Evolutionary conservation across 2,329 filamentous ascomycete genomes (phyloP).

Genomic region (Ophiocordyceps camponoti-rufipedis): DNA sequence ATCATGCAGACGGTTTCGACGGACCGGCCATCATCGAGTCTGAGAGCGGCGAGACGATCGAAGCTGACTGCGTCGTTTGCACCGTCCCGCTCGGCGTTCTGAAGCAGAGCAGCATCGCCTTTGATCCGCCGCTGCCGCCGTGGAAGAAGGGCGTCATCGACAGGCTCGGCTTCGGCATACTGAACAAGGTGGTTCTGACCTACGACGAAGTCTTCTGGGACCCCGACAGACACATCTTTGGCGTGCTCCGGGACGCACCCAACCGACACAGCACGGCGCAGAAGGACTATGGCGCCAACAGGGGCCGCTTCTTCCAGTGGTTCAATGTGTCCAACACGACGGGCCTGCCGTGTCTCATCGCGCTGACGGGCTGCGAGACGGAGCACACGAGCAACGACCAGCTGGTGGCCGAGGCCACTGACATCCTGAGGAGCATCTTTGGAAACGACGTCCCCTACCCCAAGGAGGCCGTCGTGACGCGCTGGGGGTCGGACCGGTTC

Average conservation of each 20-base stretch:
- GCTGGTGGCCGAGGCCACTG: constrained; percentile 64
- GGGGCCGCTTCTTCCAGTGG: constrained; percentile 94
- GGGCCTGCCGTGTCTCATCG: constrained; percentile 73
- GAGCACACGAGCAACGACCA: constrained; percentile 59
- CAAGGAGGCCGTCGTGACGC: constrained; percentile 71
- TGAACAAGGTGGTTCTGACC: constrained; percentile 90
- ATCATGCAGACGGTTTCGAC: constrained; percentile 29
- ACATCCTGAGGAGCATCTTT: constrained; percentile 62
- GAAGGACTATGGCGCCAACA: constrained; percentile 56
- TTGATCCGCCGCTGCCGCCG: constrained; percentile 72
- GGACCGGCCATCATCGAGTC: constrained; percentile 48
- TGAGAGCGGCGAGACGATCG: constrained; percentile 55
- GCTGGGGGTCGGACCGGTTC: constrained; percentile 83
- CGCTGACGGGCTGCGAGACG: constrained; percentile 76
- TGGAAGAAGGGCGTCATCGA: constrained; percentile 72
- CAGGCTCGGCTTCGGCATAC: constrained; percentile 75
- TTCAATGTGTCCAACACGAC: constrained; percentile 89
- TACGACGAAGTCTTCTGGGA: constrained; percentile 91
- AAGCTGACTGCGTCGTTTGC: constrained; percentile 81
- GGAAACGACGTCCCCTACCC: constrained; percentile 54
- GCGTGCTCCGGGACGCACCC: constrained; percentile 60
- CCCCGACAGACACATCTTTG: constrained; percentile 77
- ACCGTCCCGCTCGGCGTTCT: constrained; percentile 83
- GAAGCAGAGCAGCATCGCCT: constrained; percentile 66
- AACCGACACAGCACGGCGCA: constrained; percentile 56